phyloP scores from a whole-genome alignment of 805 yeast genomes.

The Monosporozyma servazzii region DNA sequence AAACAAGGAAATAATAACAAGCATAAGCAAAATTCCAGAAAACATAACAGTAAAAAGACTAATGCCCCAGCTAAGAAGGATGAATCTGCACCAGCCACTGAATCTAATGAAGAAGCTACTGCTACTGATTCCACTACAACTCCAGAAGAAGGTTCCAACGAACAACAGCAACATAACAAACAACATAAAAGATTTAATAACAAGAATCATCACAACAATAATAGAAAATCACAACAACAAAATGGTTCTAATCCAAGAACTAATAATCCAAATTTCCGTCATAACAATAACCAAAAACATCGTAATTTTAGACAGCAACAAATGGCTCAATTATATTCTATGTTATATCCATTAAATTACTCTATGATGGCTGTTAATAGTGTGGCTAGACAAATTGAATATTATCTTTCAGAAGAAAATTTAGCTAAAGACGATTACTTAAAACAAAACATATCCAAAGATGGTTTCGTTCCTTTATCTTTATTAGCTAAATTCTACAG shows the following conservation, averaged over 20 bases:
- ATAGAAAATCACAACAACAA: conserved; percentile 9
- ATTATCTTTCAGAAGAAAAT: conserved; percentile 84
- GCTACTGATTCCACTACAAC: conserved; percentile 2
- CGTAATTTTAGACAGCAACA: conserved; percentile 12
- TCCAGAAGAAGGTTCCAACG: not conserved
- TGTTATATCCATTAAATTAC: conserved; percentile 16
- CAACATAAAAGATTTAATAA: conserved; percentile 3
- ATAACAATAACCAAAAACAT: conserved; percentile 6
- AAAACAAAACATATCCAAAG: conserved; percentile 54
- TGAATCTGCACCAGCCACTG: conserved; percentile 3
- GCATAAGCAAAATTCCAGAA: conserved; percentile 6
- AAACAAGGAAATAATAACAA: conserved; percentile 3
- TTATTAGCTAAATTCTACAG: conserved; percentile 23
- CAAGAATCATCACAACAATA: not conserved
- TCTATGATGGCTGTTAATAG: conserved; percentile 24
- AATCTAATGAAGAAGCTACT: conserved; percentile 1
- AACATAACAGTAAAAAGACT: not conserved
- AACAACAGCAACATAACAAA: conserved; percentile 5
- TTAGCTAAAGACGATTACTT: conserved; percentile 75
- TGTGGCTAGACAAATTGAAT: conserved; percentile 58
- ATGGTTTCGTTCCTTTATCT: conserved; percentile 27
- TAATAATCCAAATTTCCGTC: conserved; percentile 3
- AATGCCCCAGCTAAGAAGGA: not conserved
- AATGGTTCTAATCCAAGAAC: conserved; percentile 5
- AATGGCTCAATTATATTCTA: conserved; percentile 16